Percentiles rank a stretch among this genome's conserved stretches.
Evolutionary conservation across 2,329 filamentous ascomycete species (phyloP).

Genomic region (Macrophomina tecta): DNA sequence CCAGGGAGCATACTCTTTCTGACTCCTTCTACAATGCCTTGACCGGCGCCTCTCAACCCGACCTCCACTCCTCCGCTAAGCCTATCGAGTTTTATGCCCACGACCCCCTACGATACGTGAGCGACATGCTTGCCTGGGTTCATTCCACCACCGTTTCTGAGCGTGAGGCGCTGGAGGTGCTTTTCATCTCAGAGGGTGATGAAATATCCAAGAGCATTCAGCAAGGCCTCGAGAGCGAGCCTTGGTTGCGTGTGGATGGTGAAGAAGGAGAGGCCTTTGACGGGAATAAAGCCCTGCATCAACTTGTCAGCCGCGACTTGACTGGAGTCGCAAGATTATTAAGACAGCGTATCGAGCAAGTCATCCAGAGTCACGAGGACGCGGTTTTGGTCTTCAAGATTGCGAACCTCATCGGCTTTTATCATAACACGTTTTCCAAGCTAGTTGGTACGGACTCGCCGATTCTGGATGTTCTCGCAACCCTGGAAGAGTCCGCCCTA

Average conservation of each 20-base stretch:
- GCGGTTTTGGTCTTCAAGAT: slow-evolving; percentile 88
- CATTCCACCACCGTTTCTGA: slow-evolving; percentile 95
- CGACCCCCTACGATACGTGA: slow-evolving; percentile 87
- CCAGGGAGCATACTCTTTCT: slow-evolving; percentile 82
- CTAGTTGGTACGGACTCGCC: slow-evolving; percentile 73
- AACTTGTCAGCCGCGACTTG: slow-evolving; percentile 86
- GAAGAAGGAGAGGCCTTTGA: slow-evolving; percentile 69
- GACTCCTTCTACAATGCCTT: slow-evolving; percentile 89
- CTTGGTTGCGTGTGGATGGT: slow-evolving; percentile 68
- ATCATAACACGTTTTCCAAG: slow-evolving; percentile 81
- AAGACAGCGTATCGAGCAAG: slow-evolving; percentile 88
- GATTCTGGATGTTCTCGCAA: slow-evolving; percentile 71
- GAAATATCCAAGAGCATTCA: slow-evolving; percentile 84
- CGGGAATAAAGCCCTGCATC: slow-evolving; percentile 78
- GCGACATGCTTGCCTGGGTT: slow-evolving; percentile 97
- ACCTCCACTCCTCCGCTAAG: slow-evolving; percentile 65
- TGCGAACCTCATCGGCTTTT: slow-evolving; percentile 87
- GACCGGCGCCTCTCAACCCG: slow-evolving; percentile 71
- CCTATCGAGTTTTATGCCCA: slow-evolving; percentile 94
- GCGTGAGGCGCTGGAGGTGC: slow-evolving; percentile 84
- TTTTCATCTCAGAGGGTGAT: slow-evolving; percentile 90
- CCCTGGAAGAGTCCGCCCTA: slow-evolving; percentile 76
- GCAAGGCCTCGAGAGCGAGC: slow-evolving; percentile 79
- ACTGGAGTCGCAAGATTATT: slow-evolving; percentile 81
- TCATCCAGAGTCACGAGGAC: slow-evolving; percentile 91